A percentile compares a stretch with the other conserved stretches of the same genome.
These are phyloP conservation scores for Musa beccarii DNA, from an alignment of 176 grass and related monocot species.

Conservation along the genomic window DNA sequence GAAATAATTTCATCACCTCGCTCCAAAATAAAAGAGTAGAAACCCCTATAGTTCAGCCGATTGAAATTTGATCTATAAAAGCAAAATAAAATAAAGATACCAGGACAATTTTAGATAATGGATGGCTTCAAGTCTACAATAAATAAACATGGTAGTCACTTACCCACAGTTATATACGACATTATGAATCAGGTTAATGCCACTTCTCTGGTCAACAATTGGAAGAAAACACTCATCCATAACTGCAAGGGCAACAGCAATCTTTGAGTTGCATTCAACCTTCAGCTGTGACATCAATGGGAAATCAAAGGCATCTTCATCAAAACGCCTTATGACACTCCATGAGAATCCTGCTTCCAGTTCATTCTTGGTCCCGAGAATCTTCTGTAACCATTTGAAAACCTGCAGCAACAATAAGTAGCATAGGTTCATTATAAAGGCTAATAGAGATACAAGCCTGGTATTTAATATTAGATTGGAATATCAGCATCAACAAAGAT, in stretches of 20 bases:
- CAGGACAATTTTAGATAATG: conserved; percentile 14
- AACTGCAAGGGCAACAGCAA: conserved; percentile 76
- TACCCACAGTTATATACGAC: conserved; percentile 94
- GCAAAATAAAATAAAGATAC: conserved; percentile 23
- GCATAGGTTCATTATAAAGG: conserved; percentile 10
- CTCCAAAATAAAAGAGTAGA: conserved; percentile 90
- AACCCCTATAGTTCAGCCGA: conserved; percentile 71
- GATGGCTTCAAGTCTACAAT: conserved; percentile 1
- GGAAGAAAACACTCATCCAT: conserved; percentile 92
- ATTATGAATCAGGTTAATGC: conserved; percentile 90
- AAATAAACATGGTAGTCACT: conserved; percentile 31
- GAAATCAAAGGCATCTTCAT: conserved; percentile 31
- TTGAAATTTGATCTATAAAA: conserved; percentile 70
- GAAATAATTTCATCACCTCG: conserved; percentile 86
- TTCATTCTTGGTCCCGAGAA: conserved; percentile 76
- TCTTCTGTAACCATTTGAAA: conserved; percentile 49
- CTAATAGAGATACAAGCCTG: conserved; percentile 20
- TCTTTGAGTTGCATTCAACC: conserved; percentile 71
- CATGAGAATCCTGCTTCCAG: conserved; percentile 80
- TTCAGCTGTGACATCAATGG: conserved; percentile 29
- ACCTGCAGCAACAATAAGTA: conserved; percentile 36
- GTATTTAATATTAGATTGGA: neutral
- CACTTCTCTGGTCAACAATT: conserved; percentile 71
- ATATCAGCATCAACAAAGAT: no score
- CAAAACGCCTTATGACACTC: conserved; percentile 67